Evolutionary conservation across 1,139 yeast genomes (phyloP), one percentile per base, ranked within the genome.

Genomic region (Protomyces inundatus): DNA sequence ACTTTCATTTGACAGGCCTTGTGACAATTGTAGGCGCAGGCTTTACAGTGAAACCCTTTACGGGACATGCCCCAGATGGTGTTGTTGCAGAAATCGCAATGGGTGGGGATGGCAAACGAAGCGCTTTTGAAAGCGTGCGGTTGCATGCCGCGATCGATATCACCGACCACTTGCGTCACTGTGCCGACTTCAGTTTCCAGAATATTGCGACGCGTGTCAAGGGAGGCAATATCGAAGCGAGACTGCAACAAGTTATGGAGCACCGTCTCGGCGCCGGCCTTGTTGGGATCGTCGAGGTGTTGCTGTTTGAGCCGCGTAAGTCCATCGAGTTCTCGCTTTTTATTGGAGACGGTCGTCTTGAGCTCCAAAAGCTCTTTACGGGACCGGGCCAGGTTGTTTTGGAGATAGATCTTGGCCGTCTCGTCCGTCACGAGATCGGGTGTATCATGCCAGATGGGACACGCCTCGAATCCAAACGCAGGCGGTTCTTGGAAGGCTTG

Each of bases 401-500:
- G 85, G 72, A 93, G 78, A 60, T 81, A 83, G 16, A 84, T 80
- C 68, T 90, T 78, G 70, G 90, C 93, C 1, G 82, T 81, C 51
- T 83, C 85, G 40, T 78, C 77, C 1, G 83, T 81, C 14, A 85
- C 79, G 77, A 93, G 84, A 55, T 83, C 79, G 68, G 90, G 96
- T 7, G 66, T 62, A 72, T 93, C 98, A 75, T 91, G 98, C 98
- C 98, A 95, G 58, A 95, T 87, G 40, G 91, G 85, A 50, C 96
- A 86, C 0, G 98, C 97, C 69, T 89, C 82, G 71, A 87, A 95
- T 69, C 83, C 82, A 72, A 87, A 89, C 75, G 93, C 98, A 4
- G 78, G 78, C 0, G 98, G 98, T 71, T 90, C 98, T 56, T 80
- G 79, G 97, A 97, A 93, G 32, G 77, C 78, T 42, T 81, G 81